phyloP scores from a whole-genome alignment of 805 yeast species.

The Ogataea pignaliae region DNA sequence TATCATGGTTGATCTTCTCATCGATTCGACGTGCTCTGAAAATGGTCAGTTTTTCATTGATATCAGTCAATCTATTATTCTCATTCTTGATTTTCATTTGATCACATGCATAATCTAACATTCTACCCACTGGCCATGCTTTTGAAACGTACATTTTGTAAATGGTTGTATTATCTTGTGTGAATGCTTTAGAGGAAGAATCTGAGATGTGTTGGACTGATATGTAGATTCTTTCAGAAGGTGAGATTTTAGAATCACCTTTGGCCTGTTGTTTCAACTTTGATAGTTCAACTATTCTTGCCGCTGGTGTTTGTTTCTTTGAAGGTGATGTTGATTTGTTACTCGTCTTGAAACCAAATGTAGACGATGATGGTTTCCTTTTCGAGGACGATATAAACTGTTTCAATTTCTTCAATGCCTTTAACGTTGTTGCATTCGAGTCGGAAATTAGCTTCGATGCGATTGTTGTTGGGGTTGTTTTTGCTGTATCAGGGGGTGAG shows the following conservation, averaged over 20 bases:
- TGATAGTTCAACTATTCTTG: slow-evolving; percentile 32
- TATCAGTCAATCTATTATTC: slow-evolving; percentile 43
- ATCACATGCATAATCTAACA: slow-evolving; percentile 49
- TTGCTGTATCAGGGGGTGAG: slow-evolving; percentile 12
- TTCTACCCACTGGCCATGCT: slow-evolving; percentile 57
- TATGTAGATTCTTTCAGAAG: slow-evolving; percentile 43
- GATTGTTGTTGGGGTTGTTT: slow-evolving; percentile 17
- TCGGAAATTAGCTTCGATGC: slow-evolving; percentile 11
- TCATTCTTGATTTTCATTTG: slow-evolving; percentile 42
- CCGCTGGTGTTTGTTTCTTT: slow-evolving; percentile 15
- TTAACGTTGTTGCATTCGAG: slow-evolving; percentile 10
- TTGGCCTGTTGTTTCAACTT: slow-evolving; percentile 42
- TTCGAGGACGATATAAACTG: slow-evolving; percentile 15
- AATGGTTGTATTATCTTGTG: too few species aligned
- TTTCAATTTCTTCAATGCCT: slow-evolving; percentile 20
- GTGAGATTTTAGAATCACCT: slow-evolving; percentile 45
- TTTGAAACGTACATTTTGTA: slow-evolving; percentile 41
- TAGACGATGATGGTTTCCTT: slow-evolving; percentile 4
- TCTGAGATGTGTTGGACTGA: slow-evolving; percentile 41
- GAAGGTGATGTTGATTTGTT: neutral
- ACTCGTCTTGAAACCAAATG: slow-evolving; percentile 2
- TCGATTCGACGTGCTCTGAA: slow-evolving; percentile 32
- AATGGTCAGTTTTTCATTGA: slow-evolving; percentile 41
- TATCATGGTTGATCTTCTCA: slow-evolving; percentile 27
- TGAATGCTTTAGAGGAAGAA: too few species aligned